Evolutionary conservation across 768 basidiomycete species (phyloP), one percentile per base, ranked within the genome.

Genomic region (Leccinum aurantiacum): DNA sequence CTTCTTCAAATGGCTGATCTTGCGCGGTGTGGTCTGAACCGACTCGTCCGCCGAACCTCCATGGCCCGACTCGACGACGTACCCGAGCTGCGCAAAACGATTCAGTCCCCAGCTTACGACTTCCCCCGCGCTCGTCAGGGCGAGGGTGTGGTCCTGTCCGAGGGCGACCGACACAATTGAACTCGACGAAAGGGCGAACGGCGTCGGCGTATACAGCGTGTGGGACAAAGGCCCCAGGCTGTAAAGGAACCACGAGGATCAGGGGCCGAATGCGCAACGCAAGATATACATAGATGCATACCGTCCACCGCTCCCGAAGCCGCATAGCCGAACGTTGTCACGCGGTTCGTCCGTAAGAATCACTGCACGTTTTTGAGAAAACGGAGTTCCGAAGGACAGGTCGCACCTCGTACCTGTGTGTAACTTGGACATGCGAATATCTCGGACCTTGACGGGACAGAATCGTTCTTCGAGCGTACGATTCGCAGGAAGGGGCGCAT

Each of bases 61-160:
- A 11, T 73, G 67, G 0, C 76, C 70, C 1, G 76, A 64, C 61
- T 98, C 93, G 4, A 96, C 79, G 3, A 84, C 76, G 65, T 97
- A 97, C 11, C 96, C 95, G 5, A 97, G 82, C 68, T 98, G 95
- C 4, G 84, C 78, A 71, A 95, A 96, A 14, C 93, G 84, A 65
- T 95, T 95, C 25, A 93, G 74, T 14, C 93, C 97, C 92, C 95
- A 98, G 24, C 88, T 93, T 41, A 88, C 83, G 3, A 98, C 84
- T 67, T 95, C 92, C 4, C 96, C 95, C 0, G 80, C 71, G 25
- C 78, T 83, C 0, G 94, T 95, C 29, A 98, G 77, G 1, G 86
- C 90, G 29, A 98, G 83, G 0, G 95, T 95, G 70, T 98, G 97
- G 67, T 99, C 97, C 71, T 96, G 96, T 11, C 93, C 95, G 7